Base-by-base conservation (phyloP, 1,284 basidiomycete species). In the Cutaneotrichosporon spelunceum region DNA sequence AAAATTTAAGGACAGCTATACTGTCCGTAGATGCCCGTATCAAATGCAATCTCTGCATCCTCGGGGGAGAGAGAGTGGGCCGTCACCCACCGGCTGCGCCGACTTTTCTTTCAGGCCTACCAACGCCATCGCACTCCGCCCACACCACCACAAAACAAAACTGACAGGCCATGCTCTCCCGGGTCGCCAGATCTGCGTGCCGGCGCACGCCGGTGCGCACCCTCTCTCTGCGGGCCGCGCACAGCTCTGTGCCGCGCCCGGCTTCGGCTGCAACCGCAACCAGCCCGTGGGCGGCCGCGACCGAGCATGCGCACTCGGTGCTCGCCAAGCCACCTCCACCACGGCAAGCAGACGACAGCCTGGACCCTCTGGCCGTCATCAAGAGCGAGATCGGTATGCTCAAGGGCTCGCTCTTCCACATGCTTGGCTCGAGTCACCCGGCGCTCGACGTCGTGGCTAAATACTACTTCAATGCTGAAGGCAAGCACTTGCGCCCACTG, bases 391-490 rank as follows among this genome's bases (percentile, higher is more conserved):
- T 98, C 30, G 80, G 84, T 33, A 83, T 84, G 58, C 82, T 98
- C 52, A 88, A 90, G 64, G 83, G 85, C 60, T 88, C 86, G 61
- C 83, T 99, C 30, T 83, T 93, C 66, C 82, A 84, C 65, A 83
- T 99, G 45, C 84, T 99, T 13, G 93, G 93, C 29, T 89, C 90
- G 2, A 89, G 91, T 11, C 91, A 98, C 77, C 90, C 93, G 2
- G 86, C 87, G 1, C 86, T 99, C 60, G 87, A 89, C 66, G 85
- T 89, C 60, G 88, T 97, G 64, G 93, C 94, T 4, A 87, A 92
- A 69, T 96, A 93, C 80, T 97, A 97, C 81, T 96, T 98, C 77
- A 83, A 90, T 63, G 89, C 91, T 24, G 80, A 81, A 62, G 82
- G 82, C 4, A 96, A 96, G 76, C 93, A 97, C 73, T 84, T 98